These are phyloP conservation scores for Primulina tabacum DNA, from an alignment of 257 asterid genomes.

Conservation along the genomic window DNA sequence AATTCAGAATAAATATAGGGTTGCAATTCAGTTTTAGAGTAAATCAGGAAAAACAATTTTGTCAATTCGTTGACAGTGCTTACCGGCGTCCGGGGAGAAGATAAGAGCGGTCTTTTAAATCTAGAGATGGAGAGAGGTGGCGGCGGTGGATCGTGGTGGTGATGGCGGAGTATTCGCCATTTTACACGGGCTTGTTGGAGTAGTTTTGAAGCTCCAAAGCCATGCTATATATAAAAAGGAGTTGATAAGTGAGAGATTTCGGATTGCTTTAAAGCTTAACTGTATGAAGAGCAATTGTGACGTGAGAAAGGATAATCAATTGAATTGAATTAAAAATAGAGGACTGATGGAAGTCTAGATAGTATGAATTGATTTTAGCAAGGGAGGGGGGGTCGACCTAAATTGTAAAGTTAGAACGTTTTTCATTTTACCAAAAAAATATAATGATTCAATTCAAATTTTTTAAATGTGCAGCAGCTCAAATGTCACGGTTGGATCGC, in stretches of 20 bases:
- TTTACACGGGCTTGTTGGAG: not conserved
- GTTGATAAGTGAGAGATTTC: not conserved
- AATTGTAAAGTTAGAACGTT: too few species aligned
- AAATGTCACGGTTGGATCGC: too few species aligned
- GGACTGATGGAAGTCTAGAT: not conserved
- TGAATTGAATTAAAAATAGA: not conserved
- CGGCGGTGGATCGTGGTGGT: not conserved
- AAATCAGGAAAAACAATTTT: too few species aligned
- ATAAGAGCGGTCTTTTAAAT: not conserved
- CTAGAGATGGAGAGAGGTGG: not conserved
- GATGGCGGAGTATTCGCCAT: not conserved
- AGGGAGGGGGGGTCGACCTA: too few species aligned
- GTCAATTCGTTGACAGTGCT: not conserved
- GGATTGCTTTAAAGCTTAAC: not conserved
- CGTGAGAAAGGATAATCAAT: not conserved
- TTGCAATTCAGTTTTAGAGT: not conserved
- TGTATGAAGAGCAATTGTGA: not conserved
- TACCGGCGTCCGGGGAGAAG: not conserved
- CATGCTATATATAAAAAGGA: not conserved
- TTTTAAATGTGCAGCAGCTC: too few species aligned
- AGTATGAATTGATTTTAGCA: not conserved
- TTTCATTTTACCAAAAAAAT: too few species aligned
- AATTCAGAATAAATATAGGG: not conserved
- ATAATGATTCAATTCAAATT: too few species aligned
- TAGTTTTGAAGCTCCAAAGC: not conserved